These are phyloP conservation scores for Clonostachys sp. DNA, from an alignment of 2,329 filamentous ascomycete species.

Conservation along the genomic window DNA sequence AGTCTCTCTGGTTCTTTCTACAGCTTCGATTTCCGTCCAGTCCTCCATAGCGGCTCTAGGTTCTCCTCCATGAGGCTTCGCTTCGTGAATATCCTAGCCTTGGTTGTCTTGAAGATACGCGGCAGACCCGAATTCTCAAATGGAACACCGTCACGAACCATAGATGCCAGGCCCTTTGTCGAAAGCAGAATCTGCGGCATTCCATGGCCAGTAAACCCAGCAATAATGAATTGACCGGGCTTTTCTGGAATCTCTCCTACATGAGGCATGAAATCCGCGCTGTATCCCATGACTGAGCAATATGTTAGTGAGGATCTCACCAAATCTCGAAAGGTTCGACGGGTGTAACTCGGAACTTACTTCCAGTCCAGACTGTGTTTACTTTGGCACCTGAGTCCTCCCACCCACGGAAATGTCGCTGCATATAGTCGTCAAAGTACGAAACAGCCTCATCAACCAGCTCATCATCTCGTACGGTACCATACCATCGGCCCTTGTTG, in stretches of 20 bases:
- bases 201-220: slow-evolving; percentile 45
- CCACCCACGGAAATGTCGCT: slow-evolving; percentile 41
- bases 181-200: slow-evolving; percentile 40
- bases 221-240: slow-evolving; percentile 33
- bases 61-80: background rate
- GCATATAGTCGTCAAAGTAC: slow-evolving; percentile 45
- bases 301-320: background rate
- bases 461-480: slow-evolving; percentile 36
- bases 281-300: slow-evolving; percentile 32
- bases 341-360: slow-evolving; percentile 8
- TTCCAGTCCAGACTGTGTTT: slow-evolving; percentile 32
- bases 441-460: slow-evolving; percentile 32
- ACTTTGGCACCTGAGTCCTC: slow-evolving; percentile 29
- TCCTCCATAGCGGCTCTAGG: too few species aligned
- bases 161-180: slow-evolving; percentile 18
- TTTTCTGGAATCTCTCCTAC: slow-evolving; percentile 27
- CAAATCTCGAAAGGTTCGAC: too few species aligned
- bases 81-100: slow-evolving; percentile 13
- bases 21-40: too few species aligned
- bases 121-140: slow-evolving; percentile 31
- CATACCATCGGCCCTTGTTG: slow-evolving; percentile 33
- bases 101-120: slow-evolving; percentile 22
- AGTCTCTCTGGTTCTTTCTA: too few species aligned
- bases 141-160: slow-evolving; percentile 20
- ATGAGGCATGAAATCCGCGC: slow-evolving; percentile 33